phyloP scores from a whole-genome alignment of 2,329 filamentous ascomycete species.

The Penicillium sp. region DNA sequence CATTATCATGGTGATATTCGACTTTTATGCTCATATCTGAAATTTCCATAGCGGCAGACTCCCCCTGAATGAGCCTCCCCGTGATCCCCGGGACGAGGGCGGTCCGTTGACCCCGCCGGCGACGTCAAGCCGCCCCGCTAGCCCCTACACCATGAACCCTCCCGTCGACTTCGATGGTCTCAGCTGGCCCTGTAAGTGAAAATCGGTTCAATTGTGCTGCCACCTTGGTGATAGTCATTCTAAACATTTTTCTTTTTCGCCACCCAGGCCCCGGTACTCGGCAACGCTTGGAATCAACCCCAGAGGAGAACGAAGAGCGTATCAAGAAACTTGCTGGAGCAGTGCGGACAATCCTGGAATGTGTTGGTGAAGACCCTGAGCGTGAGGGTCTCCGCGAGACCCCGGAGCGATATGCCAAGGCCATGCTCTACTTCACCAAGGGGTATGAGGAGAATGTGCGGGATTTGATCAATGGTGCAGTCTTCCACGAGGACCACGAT shows the following conservation, averaged over 20 bases:
- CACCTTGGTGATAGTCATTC: slow-evolving; percentile 9
- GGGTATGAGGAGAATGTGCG: slow-evolving; percentile 94
- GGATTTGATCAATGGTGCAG: slow-evolving; percentile 89
- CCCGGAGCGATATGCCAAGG: slow-evolving; percentile 90
- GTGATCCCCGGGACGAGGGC: slow-evolving; percentile 60
- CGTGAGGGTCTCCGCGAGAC: slow-evolving; percentile 68
- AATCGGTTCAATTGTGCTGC: not conserved
- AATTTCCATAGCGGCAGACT: slow-evolving; percentile 30
- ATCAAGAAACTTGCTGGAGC: slow-evolving; percentile 67
- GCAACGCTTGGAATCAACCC: slow-evolving; percentile 61
- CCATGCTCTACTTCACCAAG: slow-evolving; percentile 93
- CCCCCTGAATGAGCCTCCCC: slow-evolving; percentile 55
- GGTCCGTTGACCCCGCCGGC: slow-evolving; percentile 58
- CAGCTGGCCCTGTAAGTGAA: slow-evolving; percentile 58
- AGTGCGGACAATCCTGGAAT: slow-evolving; percentile 68
- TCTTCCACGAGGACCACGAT: slow-evolving; percentile 96
- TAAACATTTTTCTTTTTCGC: slow-evolving; percentile 15
- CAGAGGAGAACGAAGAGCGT: slow-evolving; percentile 63
- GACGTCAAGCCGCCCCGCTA: slow-evolving; percentile 57
- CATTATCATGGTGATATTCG: not conserved
- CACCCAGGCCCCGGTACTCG: slow-evolving; percentile 53
- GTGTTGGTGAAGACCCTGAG: slow-evolving; percentile 69
- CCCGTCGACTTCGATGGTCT: slow-evolving; percentile 60
- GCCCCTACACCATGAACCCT: slow-evolving; percentile 57
- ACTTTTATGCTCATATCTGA: slow-evolving; percentile 12